Evolutionary conservation across 768 basidiomycete species (phyloP), one percentile per base, ranked within the genome.

Genomic region (Imleria badia): DNA sequence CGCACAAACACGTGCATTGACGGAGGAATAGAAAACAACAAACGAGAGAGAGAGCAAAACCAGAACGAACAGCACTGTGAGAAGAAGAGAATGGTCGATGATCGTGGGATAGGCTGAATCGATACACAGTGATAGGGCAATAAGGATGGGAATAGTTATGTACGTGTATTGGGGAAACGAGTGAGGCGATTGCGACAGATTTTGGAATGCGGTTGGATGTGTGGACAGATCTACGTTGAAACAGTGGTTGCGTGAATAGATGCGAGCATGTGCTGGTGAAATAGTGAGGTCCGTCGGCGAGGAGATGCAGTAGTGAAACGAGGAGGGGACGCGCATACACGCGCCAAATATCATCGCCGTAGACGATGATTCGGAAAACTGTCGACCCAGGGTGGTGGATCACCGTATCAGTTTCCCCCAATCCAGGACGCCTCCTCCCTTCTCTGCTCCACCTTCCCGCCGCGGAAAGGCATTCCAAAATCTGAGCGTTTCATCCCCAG

Each of bases 381-480:
- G 12, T 20, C 14, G 6, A 9, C 10, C 34, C 17, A 6, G 8
- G 39, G 40, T 7, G 39, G 13, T 38, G 38, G 40, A 49, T 66
- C 46, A 84, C 51, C 82, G 76, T 62, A 86, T 86, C 57, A 84
- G 61, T 51, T 71, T 73, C 38, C 76, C 76, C 65, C 78, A 81
- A 51, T 81, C 79, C 48, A 81, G 62, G 47, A 62, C 66, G 23
- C 77, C 79, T 34, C 77, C 62, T 43, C 76, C 62, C 61, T 57
- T 72, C 36, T 69, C 66, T 43, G 70, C 72, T 26, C 68, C 67
- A 36, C 66, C 71, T 51, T 85, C 86, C 60, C 76, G 81, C 72
- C 84, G 86, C n/a, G 91, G 90, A 66, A 99, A 98, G 0, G 94
- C 94, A 69, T 94, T 96, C 96, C 96, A 98, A 72, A 98, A 98